phyloP scores from a whole-genome alignment of 2,329 filamentous ascomycete species.

The Colletotrichum sansevieriae region DNA sequence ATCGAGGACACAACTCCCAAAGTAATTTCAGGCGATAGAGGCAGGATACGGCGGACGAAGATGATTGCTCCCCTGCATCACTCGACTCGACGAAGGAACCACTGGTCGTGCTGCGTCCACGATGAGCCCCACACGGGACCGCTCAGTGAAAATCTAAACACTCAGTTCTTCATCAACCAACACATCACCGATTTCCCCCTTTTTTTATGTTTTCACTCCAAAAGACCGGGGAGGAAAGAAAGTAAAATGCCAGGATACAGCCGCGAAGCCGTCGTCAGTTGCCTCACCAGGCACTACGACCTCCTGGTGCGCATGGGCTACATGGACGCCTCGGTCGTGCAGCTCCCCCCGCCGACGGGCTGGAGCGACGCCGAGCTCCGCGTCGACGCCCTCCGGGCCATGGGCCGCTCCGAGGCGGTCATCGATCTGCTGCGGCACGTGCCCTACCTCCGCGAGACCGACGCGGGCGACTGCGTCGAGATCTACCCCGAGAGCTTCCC shows the following conservation, averaged over 20 bases:
- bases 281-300: constrained; percentile 39
- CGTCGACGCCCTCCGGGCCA: constrained; percentile 40
- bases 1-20: too few relatives aligned
- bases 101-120: constrained; percentile 19
- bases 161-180: neutral
- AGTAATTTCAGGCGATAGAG: neutral
- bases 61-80: neutral
- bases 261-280: constrained; percentile 30
- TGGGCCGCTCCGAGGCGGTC: constrained; percentile 39
- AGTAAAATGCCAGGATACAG: constrained; percentile 24
- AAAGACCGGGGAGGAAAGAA: neutral
- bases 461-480: constrained; percentile 33
- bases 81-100: neutral
- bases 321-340: constrained; percentile 24
- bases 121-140: constrained; percentile 33
- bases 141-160: constrained; percentile 35
- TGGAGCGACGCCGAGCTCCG: constrained; percentile 39
- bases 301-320: constrained; percentile 39
- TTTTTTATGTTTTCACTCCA: neutral
- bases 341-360: constrained; percentile 25
- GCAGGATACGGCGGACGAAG: neutral
- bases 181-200: neutral
- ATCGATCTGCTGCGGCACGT: constrained; percentile 38
- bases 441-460: constrained; percentile 37
- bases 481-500: constrained; percentile 38